Percentiles rank a stretch among this genome's conserved stretches.
Evolutionary conservation across 2,329 filamentous ascomycete genomes (phyloP).

Genomic region (Ophiostoma angusticollis): DNA sequence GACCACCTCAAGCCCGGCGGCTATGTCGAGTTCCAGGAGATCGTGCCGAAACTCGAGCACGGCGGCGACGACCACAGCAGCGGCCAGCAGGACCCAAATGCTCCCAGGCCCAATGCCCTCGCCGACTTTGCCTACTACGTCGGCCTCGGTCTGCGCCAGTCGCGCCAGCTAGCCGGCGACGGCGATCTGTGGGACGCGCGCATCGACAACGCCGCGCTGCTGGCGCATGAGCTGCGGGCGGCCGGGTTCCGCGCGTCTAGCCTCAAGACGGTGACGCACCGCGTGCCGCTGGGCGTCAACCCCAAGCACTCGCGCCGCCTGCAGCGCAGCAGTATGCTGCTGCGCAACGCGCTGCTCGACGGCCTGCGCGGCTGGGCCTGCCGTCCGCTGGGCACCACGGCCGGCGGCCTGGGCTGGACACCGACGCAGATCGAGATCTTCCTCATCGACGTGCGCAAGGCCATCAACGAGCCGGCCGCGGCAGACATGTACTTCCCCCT

Average conservation of each 20-base stretch:
- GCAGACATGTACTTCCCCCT: constrained; percentile 22
- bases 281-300: constrained; percentile 38
- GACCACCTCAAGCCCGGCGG: constrained; percentile 39
- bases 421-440: constrained; percentile 25
- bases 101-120: constrained; percentile 31
- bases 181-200: constrained; percentile 2
- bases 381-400: constrained; percentile 17
- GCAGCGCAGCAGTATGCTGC: constrained; percentile 31
- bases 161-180: constrained; percentile 10
- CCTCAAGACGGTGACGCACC: constrained; percentile 23
- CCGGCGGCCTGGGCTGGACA: constrained; percentile 22
- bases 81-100: constrained; percentile 18
- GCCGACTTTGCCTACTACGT: constrained; percentile 33
- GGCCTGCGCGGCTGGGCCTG: constrained; percentile 20
- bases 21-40: constrained; percentile 37
- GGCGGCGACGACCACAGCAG: constrained; percentile 32
- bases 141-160: constrained; percentile 19
- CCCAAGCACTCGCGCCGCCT: constrained; percentile 28
- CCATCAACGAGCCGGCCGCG: constrained; percentile 18
- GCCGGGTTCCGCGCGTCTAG: constrained; percentile 28
- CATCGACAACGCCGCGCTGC: not conserved
- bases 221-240: constrained; percentile 20
- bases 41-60: constrained; percentile 26
- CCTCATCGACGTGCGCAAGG: constrained; percentile 23
- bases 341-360: constrained; percentile 28